Evolutionary conservation across 371 early-diverging fungal genomes (phyloP), one percentile per base, ranked within the genome.

Genomic region (Catenaria anguillulae): DNA sequence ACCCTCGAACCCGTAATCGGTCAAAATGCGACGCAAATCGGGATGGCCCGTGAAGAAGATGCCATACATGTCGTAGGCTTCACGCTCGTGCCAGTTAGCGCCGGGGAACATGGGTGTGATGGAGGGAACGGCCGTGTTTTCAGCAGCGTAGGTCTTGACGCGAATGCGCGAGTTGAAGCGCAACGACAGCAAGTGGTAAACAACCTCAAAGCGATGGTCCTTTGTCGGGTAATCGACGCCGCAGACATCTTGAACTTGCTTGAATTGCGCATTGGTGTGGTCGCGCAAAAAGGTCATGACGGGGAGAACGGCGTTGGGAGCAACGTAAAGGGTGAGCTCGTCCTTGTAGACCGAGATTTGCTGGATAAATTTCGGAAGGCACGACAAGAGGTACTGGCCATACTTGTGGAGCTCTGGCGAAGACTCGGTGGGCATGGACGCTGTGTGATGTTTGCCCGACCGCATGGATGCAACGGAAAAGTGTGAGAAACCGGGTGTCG

Each of bases 1-100:
- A 21, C 98, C 97, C 76, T 93, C 93, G 67, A 96, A 97, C 55
- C 97, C 97, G 70, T 96, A 97, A 75, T 97, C 97, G 58, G 97
- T 95, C 77, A 97, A 81, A 69, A 97, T 96, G 63, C 98, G 80
- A 58, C 98, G 73, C 66, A 97, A 75, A 78, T 97, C 98, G 21
- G 98, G 98, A 68, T 97, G 98, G 60, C 86, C 88, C 4, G 84
- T 78, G 70, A 95, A 97, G 75, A 90, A 91, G 65, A 97, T 82
- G 66, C 98, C 98, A 73, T 83, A 97, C 97, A 97, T 96, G 71
- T 97, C 98, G 75, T 88, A 97, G 17, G 87, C 90, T 74, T 97
- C 98, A 71, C 98, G 87, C 76, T 97, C 98, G 65, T 88, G 86
- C 98, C 98, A 97, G 77, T 92, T 95, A 48, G 93, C 93, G 46